A percentile compares a stretch with the other conserved stretches of the same genome.
These are phyloP conservation scores for Chalciporus chontae DNA, from an alignment of 768 basidiomycete genomes.

Conservation along the genomic window DNA sequence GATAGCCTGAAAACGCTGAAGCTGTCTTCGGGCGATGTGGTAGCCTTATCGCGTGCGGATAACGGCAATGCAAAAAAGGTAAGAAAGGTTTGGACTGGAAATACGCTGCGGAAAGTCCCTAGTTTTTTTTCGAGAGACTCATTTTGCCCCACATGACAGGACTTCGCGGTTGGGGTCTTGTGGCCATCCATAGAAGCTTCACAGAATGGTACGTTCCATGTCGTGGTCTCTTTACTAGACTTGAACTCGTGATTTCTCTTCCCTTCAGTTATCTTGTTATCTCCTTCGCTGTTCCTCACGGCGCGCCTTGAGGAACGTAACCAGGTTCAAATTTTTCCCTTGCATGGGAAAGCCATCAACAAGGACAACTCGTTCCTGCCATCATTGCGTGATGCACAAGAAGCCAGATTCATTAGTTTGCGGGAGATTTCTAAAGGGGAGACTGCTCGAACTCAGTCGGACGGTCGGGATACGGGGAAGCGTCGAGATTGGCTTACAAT, in stretches of 20 bases:
- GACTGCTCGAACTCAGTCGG: conserved; percentile 17
- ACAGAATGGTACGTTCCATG: conserved; percentile 48
- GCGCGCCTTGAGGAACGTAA: conserved; percentile 51
- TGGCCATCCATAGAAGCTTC: conserved; percentile 73
- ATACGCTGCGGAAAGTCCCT: conserved; percentile 2
- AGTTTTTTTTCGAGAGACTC: conserved; percentile 10
- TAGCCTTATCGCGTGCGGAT: conserved; percentile 49
- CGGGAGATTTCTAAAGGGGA: conserved; percentile 39
- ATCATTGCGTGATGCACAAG: conserved; percentile 44
- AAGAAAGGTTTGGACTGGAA: conserved; percentile 19
- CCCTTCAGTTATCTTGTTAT: conserved; percentile 49
- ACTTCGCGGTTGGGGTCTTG: conserved; percentile 63
- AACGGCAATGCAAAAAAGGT: conserved; percentile 33
- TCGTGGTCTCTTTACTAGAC: conserved; percentile 11
- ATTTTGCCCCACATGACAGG: conserved; percentile 34
- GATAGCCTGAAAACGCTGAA: conserved; percentile 59
- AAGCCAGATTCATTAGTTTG: conserved; percentile 52
- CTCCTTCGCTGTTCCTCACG: conserved; percentile 58
- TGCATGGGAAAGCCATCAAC: conserved; percentile 37
- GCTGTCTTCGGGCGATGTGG: conserved; percentile 65
- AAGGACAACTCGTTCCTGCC: conserved; percentile 46
- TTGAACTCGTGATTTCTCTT: conserved; percentile 9
- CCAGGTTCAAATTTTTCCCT: conserved; percentile 45
- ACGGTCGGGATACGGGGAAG: conserved; percentile 29
- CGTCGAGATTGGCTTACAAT: conserved; percentile 65